phyloP scores from a whole-genome alignment of 495 filamentous ascomycete genomes.

The Amniculicola lignicola region DNA sequence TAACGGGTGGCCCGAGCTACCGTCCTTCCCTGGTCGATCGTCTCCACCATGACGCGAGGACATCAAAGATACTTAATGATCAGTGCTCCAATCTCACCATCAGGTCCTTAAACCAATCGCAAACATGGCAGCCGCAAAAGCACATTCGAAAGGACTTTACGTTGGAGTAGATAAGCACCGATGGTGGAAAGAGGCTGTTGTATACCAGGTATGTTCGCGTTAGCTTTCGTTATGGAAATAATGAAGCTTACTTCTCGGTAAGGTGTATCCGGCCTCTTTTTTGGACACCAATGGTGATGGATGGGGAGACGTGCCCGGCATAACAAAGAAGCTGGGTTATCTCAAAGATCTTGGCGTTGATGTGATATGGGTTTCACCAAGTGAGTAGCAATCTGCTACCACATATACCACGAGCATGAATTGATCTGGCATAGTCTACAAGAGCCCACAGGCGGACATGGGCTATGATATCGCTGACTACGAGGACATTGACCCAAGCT shows the following conservation, averaged over 20 bases:
- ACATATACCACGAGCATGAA: neutral
- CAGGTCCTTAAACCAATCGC: no score
- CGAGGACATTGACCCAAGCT: slow-evolving; percentile 44
- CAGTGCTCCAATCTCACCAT: no score
- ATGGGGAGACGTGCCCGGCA: slow-evolving; percentile 44
- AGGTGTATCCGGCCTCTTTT: slow-evolving; percentile 45
- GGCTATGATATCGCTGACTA: slow-evolving; percentile 44
- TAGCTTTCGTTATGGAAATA: neutral
- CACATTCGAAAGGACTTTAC: slow-evolving; percentile 5
- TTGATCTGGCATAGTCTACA: slow-evolving; percentile 34
- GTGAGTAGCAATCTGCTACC: slow-evolving; percentile 11
- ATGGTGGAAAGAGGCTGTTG: slow-evolving; percentile 46
- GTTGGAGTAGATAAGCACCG: slow-evolving; percentile 31
- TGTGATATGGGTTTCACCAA: slow-evolving; percentile 43
- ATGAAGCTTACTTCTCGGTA: neutral
- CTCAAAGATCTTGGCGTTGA: slow-evolving; percentile 43
- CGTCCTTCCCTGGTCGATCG: neutral
- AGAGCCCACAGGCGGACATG: slow-evolving; percentile 45
- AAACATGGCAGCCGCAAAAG: no score
- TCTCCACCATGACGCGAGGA: no score
- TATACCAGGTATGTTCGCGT: slow-evolving; percentile 38
- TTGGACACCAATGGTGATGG: slow-evolving; percentile 40
- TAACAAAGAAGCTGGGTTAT: slow-evolving; percentile 43
- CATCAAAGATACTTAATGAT: no score
- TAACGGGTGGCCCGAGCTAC: neutral